A percentile compares a stretch with the other conserved stretches of the same genome.
Evolutionary conservation across 306 rosid genomes (phyloP).

Genomic region (Ziziphus jujuba): DNA sequence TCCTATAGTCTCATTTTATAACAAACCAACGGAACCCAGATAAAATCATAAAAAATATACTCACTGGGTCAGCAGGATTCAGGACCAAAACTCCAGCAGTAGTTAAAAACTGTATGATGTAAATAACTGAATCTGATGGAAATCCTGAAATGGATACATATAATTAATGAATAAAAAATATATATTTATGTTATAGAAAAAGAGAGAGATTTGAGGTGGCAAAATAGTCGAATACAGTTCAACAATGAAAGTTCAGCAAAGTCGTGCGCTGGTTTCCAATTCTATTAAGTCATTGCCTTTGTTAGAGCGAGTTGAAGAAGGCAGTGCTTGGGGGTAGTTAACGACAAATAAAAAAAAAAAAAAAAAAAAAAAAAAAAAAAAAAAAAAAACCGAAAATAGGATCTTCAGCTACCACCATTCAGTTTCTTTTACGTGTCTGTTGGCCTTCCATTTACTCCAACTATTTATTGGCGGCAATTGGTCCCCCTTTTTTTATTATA

Average conservation of each 20-base stretch:
- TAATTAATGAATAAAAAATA: background rate
- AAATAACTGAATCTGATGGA: background rate
- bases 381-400: slow-evolving; percentile 27
- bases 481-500: too few species aligned
- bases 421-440: slow-evolving; percentile 20
- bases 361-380: too few species aligned
- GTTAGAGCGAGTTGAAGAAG: slow-evolving; percentile 24
- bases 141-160: background rate
- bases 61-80: slow-evolving; percentile 17
- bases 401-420: slow-evolving; percentile 28
- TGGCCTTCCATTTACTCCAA: background rate
- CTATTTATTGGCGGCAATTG: too few species aligned
- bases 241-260: background rate
- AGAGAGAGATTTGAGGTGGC: background rate
- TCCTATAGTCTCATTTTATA: background rate
- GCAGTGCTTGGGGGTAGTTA: slow-evolving; percentile 1
- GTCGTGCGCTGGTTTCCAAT: background rate
- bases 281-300: background rate
- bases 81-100: slow-evolving; percentile 9
- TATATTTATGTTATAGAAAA: background rate
- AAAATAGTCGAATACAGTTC: background rate
- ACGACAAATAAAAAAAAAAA: too few species aligned
- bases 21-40: slow-evolving; percentile 23
- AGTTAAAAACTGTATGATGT: background rate
- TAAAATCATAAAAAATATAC: slow-evolving; percentile 23